Conservation (phyloP, 2,329 filamentous ascomycete genomes). For the Clonostachys byssicola region DNA sequence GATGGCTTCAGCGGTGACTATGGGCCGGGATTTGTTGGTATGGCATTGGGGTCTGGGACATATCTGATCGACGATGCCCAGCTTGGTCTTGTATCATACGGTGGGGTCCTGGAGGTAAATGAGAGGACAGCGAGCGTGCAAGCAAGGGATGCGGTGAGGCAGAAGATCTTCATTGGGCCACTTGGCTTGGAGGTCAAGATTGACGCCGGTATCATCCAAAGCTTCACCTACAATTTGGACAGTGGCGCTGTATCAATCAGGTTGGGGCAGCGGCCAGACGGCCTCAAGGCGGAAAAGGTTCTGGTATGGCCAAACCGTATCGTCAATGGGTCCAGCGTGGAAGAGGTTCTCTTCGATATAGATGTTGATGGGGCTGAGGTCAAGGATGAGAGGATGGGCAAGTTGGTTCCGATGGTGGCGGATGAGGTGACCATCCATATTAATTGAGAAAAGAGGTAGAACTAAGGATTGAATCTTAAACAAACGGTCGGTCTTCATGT, state of each 20-base stretch:
- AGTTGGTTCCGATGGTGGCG: too few species aligned
- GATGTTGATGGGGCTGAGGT: too few species aligned
- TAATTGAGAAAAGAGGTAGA: too few species aligned
- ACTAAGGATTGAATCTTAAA: too few species aligned
- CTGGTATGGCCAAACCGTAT: slow-evolving; percentile 19
- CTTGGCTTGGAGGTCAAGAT: slow-evolving; percentile 32
- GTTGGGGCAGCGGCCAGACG: slow-evolving; percentile 18
- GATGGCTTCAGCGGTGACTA: slow-evolving; percentile 55
- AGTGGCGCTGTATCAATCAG: slow-evolving; percentile 10
- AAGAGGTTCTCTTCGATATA: too few species aligned
- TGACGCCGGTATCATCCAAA: slow-evolving; percentile 35
- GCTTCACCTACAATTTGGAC: slow-evolving; percentile 22
- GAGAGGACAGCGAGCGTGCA: slow-evolving; percentile 23
- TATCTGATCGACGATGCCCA: slow-evolving; percentile 40
- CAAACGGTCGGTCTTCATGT: too few species aligned
- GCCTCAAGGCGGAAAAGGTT: slow-evolving; percentile 16
- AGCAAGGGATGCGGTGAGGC: slow-evolving; percentile 38
- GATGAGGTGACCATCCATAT: too few species aligned
- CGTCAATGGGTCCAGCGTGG: too few species aligned
- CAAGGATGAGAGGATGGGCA: too few species aligned
- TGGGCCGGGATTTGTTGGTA: slow-evolving; percentile 47
- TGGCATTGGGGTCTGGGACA: slow-evolving; percentile 41
- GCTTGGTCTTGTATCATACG: slow-evolving; percentile 44
- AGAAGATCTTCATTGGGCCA: slow-evolving; percentile 41
- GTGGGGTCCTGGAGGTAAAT: slow-evolving; percentile 29